These are phyloP conservation scores for Trypanosoma cruzi DNA, from an alignment of 208 protist species.

Conservation along the genomic window DNA sequence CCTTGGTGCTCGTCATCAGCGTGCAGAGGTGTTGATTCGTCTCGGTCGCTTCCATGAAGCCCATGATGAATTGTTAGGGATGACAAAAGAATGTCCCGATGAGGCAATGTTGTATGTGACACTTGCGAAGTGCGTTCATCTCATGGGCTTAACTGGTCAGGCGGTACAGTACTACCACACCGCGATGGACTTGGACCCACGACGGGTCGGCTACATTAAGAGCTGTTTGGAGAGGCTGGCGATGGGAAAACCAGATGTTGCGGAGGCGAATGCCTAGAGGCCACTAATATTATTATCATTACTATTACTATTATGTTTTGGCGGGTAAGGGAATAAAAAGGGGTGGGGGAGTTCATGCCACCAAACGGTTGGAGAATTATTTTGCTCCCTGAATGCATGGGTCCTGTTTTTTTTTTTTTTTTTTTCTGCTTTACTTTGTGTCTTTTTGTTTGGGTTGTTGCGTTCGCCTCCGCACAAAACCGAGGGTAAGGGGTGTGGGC, in stretches of 20 bases:
- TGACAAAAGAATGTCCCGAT: conserved; percentile 76
- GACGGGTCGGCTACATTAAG: conserved; percentile 60
- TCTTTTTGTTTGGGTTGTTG: background rate
- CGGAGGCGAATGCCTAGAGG: conserved; percentile 10
- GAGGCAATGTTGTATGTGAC: conserved; percentile 92
- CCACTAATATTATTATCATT: background rate
- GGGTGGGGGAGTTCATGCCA: too few species aligned
- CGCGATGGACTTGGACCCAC: conserved; percentile 80
- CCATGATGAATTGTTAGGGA: conserved; percentile 65
- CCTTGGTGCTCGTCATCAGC: conserved; percentile 88
- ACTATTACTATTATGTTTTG: background rate
- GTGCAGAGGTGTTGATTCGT: conserved; percentile 84
- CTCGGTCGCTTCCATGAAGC: conserved; percentile 73
- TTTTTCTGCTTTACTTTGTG: conserved; percentile 2
- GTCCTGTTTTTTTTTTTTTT: conserved; percentile 29
- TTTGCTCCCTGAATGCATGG: background rate
- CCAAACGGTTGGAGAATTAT: background rate
- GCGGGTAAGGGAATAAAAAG: background rate
- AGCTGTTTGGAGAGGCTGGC: conserved; percentile 70
- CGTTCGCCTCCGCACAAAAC: background rate
- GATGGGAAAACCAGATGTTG: conserved; percentile 24
- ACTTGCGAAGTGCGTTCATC: conserved; percentile 79
- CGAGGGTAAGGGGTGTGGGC: too few species aligned
- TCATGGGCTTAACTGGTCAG: conserved; percentile 40
- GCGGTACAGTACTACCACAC: conserved; percentile 69